Evolutionary conservation across 495 filamentous ascomycete species (phyloP).

Genomic region (Schizothecium vesticola): DNA sequence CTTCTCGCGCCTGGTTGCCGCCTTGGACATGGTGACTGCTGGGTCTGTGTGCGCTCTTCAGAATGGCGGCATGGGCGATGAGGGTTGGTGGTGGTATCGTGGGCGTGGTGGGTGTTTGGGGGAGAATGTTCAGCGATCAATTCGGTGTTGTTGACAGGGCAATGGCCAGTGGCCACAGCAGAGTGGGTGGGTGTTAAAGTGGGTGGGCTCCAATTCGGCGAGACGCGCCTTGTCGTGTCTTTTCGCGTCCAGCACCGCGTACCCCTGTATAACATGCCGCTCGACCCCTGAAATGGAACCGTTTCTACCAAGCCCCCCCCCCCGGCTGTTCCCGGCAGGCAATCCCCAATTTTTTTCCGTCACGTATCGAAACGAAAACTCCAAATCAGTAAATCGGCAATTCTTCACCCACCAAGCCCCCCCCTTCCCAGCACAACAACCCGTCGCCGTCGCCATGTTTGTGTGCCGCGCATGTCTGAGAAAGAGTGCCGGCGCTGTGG

Average conservation of each 20-base stretch:
- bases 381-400: neutral
- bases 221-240: conserved; percentile 28
- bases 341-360: conserved; percentile 4
- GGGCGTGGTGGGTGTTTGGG: neutral
- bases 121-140: neutral
- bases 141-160: neutral
- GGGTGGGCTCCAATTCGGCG: conserved; percentile 14
- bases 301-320: neutral
- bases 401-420: neutral
- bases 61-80: neutral
- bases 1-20: conserved; percentile 40
- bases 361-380: neutral
- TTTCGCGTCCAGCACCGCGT: conserved; percentile 19
- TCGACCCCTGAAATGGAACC: neutral
- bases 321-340: conserved; percentile 11
- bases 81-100: neutral
- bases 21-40: conserved; percentile 39
- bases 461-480: conserved; percentile 35
- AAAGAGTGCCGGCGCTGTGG: conserved; percentile 13
- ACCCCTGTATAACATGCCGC: conserved; percentile 10
- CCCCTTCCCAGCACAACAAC: neutral
- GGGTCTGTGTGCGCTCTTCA: neutral
- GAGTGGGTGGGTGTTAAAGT: conserved; percentile 4
- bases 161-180: neutral
- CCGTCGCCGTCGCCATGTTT: conserved; percentile 30